Conservation (phyloP, 1,139 yeast genomes). For the Yamadazyma songkhlaensis region DNA sequence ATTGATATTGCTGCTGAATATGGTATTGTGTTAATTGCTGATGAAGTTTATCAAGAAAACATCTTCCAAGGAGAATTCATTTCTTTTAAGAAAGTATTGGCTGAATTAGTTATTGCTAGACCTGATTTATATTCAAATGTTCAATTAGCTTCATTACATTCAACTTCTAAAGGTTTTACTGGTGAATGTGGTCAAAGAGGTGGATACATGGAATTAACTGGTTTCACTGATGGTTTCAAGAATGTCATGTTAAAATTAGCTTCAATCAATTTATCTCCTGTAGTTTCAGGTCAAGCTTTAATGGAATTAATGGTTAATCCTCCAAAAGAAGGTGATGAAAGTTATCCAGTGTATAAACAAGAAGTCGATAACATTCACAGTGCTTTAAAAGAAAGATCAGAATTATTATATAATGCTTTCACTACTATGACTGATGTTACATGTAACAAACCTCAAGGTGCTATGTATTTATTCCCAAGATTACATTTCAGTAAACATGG, state of each 20-base stretch:
- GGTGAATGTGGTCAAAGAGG: constrained; percentile 99
- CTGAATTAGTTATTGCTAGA: constrained; percentile 53
- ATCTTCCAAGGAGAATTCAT: constrained; percentile 66
- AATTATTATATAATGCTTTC: constrained; percentile 66
- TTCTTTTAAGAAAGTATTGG: constrained; percentile 66
- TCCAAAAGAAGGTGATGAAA: constrained; percentile 71
- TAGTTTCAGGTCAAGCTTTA: constrained; percentile 89
- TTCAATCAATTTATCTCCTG: constrained; percentile 88
- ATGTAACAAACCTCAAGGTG: constrained; percentile 91
- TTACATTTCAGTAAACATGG: constrained; percentile 52
- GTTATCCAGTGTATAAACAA: constrained; percentile 61
- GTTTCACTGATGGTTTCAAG: constrained; percentile 68
- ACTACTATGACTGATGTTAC: constrained; percentile 70
- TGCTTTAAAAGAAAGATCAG: constrained; percentile 63
- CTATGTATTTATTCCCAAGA: constrained; percentile 93
- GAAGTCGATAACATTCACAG: constrained; percentile 64
- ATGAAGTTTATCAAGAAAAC: constrained; percentile 96
- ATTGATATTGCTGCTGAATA: constrained; percentile 77
- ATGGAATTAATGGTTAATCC: constrained; percentile 94
- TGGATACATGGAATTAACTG: constrained; percentile 93
- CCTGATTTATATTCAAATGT: constrained; percentile 63
- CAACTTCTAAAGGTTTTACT: constrained; percentile 93
- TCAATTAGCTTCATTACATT: constrained; percentile 89
- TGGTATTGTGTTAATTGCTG: constrained; percentile 89
- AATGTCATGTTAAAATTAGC: constrained; percentile 79